A percentile compares a stretch with the other conserved stretches of the same genome.
Evolutionary conservation across 2,329 filamentous ascomycete species (phyloP).

Genomic region (Laburnicola sp.): DNA sequence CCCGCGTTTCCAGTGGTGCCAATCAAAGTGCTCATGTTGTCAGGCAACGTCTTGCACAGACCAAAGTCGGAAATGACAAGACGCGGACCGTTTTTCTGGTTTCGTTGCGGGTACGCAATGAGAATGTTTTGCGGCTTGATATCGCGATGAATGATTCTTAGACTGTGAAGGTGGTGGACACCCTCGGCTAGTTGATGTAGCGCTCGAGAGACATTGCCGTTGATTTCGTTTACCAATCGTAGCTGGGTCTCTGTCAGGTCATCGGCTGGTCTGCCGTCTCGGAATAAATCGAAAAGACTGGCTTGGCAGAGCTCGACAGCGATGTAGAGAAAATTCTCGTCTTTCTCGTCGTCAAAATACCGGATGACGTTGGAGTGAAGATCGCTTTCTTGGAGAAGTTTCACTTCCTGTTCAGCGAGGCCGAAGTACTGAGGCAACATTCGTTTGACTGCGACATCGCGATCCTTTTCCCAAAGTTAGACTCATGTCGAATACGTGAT

Average conservation of each 20-base stretch:
- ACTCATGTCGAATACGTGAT: neutral
- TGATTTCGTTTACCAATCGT: slow-evolving; percentile 71
- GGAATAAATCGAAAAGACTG: slow-evolving; percentile 87
- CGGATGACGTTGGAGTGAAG: slow-evolving; percentile 96
- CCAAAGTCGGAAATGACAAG: slow-evolving; percentile 97
- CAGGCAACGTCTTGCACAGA: slow-evolving; percentile 94
- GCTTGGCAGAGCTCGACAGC: slow-evolving; percentile 92
- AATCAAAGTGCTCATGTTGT: slow-evolving; percentile 90
- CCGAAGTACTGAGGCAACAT: slow-evolving; percentile 97
- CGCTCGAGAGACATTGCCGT: slow-evolving; percentile 75
- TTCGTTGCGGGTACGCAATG: slow-evolving; percentile 70
- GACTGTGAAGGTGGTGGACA: slow-evolving; percentile 81
- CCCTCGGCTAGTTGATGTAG: slow-evolving; percentile 89
- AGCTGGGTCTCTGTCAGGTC: slow-evolving; percentile 63
- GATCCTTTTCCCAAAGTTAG: slow-evolving; percentile 54
- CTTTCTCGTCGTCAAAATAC: slow-evolving; percentile 90
- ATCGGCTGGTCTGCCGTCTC: slow-evolving; percentile 58
- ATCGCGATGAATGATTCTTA: slow-evolving; percentile 95
- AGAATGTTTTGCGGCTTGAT: slow-evolving; percentile 98
- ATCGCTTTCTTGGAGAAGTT: slow-evolving; percentile 86
- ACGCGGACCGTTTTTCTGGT: slow-evolving; percentile 71
- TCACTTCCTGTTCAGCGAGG: slow-evolving; percentile 91
- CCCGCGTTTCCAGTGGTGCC: slow-evolving; percentile 93
- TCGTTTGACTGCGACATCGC: slow-evolving; percentile 91
- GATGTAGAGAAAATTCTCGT: slow-evolving; percentile 91